Evolutionary conservation across 306 rosid genomes (phyloP).

Genomic region (Medicago truncatula): DNA sequence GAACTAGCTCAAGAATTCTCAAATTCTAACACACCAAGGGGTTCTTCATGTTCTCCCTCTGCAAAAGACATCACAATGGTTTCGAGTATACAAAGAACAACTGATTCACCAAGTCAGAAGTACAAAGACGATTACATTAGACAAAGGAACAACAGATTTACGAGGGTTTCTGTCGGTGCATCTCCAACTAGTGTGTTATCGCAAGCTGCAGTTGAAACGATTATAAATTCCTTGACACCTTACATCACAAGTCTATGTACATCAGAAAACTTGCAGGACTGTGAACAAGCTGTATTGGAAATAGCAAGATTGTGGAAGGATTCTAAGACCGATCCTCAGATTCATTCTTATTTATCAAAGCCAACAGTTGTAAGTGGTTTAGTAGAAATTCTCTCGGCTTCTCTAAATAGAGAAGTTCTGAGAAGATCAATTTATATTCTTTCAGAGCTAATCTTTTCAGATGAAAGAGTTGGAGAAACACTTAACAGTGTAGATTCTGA

Average conservation of each 20-base stretch:
- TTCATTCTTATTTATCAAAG: slow-evolving; percentile 73
- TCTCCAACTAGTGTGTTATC: slow-evolving; percentile 88
- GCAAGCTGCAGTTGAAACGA: slow-evolving; percentile 81
- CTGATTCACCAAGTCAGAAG: slow-evolving; percentile 49
- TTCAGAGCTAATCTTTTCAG: slow-evolving; percentile 66
- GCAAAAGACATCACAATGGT: slow-evolving; percentile 50
- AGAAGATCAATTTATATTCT: slow-evolving; percentile 78
- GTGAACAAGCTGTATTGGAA: slow-evolving; percentile 77
- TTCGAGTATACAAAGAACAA: slow-evolving; percentile 47
- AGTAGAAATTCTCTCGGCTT: slow-evolving; percentile 81
- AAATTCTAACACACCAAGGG: slow-evolving; percentile 57
- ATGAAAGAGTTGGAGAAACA: slow-evolving; percentile 74
- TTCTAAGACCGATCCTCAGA: slow-evolving; percentile 70
- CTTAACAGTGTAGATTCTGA: slow-evolving; percentile 85
- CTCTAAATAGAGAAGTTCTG: slow-evolving; percentile 67
- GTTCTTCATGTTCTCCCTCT: slow-evolving; percentile 54
- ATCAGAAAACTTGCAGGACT: slow-evolving; percentile 74
- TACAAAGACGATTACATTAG: slow-evolving; percentile 49
- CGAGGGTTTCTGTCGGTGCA: slow-evolving; percentile 47
- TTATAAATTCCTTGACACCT: slow-evolving; percentile 71
- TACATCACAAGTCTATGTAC: slow-evolving; percentile 72
- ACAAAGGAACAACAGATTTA: slow-evolving; percentile 69
- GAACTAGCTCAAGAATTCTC: slow-evolving; percentile 72
- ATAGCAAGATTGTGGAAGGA: slow-evolving; percentile 83
- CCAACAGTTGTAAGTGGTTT: slow-evolving; percentile 78